Evolutionary conservation across 164 flowering plant species (phyloP).

Genomic region (Tetracentron sinense): DNA sequence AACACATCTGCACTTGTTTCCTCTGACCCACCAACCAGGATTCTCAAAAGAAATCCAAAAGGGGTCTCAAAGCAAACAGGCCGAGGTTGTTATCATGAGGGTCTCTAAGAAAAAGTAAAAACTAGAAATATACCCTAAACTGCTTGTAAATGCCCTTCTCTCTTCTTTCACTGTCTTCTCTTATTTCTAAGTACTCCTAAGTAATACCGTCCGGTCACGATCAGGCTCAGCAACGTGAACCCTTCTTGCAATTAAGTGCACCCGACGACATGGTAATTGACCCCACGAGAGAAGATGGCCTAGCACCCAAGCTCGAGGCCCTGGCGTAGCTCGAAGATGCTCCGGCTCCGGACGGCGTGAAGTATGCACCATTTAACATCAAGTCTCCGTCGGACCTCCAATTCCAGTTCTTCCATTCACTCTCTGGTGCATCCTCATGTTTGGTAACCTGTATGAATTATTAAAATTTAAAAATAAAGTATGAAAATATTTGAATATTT

Average conservation of each 20-base stretch:
- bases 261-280: conserved; percentile 51
- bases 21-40: conserved; percentile 28
- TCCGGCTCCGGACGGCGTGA: conserved; percentile 65
- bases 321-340: conserved; percentile 67
- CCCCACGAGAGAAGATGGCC: conserved; percentile 61
- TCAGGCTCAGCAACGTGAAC: conserved; percentile 66
- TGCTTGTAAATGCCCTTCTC: too few relatives aligned
- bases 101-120: conserved; percentile 6
- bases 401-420: conserved; percentile 75
- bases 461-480: too few relatives aligned
- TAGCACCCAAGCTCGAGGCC: conserved; percentile 76
- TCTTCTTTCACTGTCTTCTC: too few relatives aligned
- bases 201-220: too few relatives aligned
- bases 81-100: conserved; percentile 49
- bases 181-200: too few relatives aligned
- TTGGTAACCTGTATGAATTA: conserved; percentile 63
- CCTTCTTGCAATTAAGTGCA: conserved; percentile 61
- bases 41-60: conserved; percentile 19
- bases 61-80: conserved; percentile 31
- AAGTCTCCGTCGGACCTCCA: conserved; percentile 82
- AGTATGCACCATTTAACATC: conserved; percentile 73
- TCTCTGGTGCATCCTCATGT: conserved; percentile 73
- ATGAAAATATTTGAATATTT: too few relatives aligned
- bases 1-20: conserved; percentile 41
- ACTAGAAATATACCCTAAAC: neutral